Percentiles rank a stretch among this genome's conserved stretches.
Conservation (phyloP, 1,284 basidiomycete species). For the Cutaneotrichosporon cutaneum region DNA sequence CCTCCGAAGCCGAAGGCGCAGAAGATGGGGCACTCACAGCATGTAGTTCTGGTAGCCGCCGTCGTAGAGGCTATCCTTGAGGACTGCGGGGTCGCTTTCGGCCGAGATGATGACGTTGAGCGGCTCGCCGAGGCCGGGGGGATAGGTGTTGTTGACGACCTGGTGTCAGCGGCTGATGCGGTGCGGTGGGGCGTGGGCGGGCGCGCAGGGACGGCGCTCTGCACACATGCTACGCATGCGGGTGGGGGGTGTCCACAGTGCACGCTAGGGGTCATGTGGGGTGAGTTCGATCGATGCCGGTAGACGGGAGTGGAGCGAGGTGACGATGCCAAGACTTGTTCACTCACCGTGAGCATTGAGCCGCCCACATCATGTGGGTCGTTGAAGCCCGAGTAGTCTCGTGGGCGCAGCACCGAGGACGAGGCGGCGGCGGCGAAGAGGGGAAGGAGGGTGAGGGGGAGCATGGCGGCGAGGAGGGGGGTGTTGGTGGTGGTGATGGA, state of each 20-base stretch:
- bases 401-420: not conserved
- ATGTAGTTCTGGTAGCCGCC: constrained; percentile 82
- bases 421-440: not conserved
- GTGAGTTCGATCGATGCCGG: too few species aligned
- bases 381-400: not conserved
- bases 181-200: not conserved
- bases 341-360: not conserved
- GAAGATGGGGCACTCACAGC: constrained; percentile 54
- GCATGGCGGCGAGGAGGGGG: not conserved
- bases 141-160: constrained; percentile 64
- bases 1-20: too few species aligned
- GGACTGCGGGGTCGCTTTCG: constrained; percentile 69
- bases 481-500: too few species aligned
- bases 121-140: constrained; percentile 79
- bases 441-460: not conserved
- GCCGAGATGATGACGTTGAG: constrained; percentile 84
- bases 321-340: not conserved
- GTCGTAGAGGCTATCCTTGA: constrained; percentile 62
- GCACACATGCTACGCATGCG: too few species aligned
- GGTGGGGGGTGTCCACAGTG: not conserved
- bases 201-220: not conserved
- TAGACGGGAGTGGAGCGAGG: not conserved
- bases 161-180: constrained; percentile 30
- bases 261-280: not conserved
- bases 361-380: not conserved